Conservation (phyloP, 345 rosid species). For the Arabis alpina region DNA sequence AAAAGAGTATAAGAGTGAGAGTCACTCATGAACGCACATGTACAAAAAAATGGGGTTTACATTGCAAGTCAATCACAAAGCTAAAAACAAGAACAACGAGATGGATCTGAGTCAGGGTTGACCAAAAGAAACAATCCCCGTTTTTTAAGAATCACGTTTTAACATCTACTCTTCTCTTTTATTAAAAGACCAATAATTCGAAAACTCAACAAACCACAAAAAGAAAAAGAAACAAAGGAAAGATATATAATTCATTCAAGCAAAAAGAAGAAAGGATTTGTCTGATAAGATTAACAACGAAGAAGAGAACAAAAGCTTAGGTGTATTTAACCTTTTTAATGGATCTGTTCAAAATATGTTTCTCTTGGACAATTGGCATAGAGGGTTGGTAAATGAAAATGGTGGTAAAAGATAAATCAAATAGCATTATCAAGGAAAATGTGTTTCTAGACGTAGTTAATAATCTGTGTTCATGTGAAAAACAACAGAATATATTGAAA, state of each 20-base stretch:
- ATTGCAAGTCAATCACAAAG: conserved; percentile 29
- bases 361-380: neutral
- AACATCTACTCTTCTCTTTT: conserved; percentile 11
- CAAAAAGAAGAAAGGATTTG: neutral
- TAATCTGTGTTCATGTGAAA: neutral
- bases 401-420: neutral
- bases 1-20: conserved; percentile 31
- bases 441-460: conserved; percentile 1
- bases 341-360: neutral
- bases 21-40: conserved; percentile 38
- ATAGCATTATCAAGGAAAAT: neutral
- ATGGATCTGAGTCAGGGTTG: conserved; percentile 21
- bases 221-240: neutral
- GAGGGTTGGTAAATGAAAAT: neutral
- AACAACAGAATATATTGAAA: neutral
- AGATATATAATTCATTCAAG: neutral
- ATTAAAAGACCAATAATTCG: neutral
- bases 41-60: neutral
- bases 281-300: no score
- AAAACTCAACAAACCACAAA: neutral
- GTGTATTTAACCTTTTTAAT: no score
- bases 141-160: neutral
- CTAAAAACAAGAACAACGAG: conserved; percentile 14
- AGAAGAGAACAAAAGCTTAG: neutral
- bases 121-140: neutral